These are phyloP conservation scores for Didymella arachidicola DNA, from an alignment of 2,329 filamentous ascomycete species.

Conservation along the genomic window DNA sequence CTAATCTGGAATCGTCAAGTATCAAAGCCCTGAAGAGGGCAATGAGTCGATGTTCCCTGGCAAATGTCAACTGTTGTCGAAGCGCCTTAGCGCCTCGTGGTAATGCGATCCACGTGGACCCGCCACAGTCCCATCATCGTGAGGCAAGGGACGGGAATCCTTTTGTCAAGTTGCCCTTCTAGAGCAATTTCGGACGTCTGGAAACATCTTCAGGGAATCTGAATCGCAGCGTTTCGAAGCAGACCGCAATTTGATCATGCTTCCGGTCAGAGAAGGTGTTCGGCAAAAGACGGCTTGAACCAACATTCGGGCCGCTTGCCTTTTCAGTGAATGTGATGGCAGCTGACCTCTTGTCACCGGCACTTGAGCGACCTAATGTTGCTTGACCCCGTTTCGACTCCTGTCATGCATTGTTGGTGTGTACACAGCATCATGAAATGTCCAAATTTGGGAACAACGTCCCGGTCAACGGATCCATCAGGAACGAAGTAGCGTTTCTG, in stretches of 20 bases:
- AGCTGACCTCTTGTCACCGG: conserved; percentile 30
- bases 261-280: conserved; percentile 24
- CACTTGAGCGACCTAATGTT: conserved; percentile 17
- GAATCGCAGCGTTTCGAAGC: conserved; percentile 25
- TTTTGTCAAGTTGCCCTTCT: conserved; percentile 3
- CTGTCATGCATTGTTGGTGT: conserved; percentile 27
- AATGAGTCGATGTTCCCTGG: conserved; percentile 11
- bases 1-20: conserved; percentile 23
- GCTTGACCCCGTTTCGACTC: conserved; percentile 14
- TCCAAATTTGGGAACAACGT: conserved; percentile 3
- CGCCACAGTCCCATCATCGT: conserved; percentile 22
- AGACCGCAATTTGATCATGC: conserved; percentile 32
- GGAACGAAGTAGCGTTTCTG: neutral
- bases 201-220: conserved; percentile 25
- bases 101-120: conserved; percentile 29
- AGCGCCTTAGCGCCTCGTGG: conserved; percentile 23
- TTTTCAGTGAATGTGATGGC: conserved; percentile 25
- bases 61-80: conserved; percentile 10
- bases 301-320: conserved; percentile 26
- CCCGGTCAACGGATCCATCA: conserved; percentile 4
- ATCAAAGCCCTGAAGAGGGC: conserved; percentile 3
- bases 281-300: conserved; percentile 32
- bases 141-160: conserved; percentile 16
- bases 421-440: conserved; percentile 10
- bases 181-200: conserved; percentile 26